Evolutionary conservation across 2,329 filamentous ascomycete genomes (phyloP), one percentile per base, ranked within the genome.

Genomic region (Macrophomina pseudophaseolina): DNA sequence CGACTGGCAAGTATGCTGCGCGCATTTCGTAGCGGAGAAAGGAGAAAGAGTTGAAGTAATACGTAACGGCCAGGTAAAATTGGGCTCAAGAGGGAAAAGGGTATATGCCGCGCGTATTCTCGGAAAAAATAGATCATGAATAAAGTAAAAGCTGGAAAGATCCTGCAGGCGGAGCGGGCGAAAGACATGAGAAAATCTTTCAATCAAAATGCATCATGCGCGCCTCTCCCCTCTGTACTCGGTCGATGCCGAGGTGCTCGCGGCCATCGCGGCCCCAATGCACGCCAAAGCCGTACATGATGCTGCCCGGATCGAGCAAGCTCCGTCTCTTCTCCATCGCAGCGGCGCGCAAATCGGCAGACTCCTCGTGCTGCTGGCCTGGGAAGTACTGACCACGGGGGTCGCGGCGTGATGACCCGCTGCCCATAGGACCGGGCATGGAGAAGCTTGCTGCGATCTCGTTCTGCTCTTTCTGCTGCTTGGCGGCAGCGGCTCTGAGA

Each of bases 221-320:
- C 35, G 72, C 73, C 7, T 74, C 75, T 2, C 76, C 76, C 6
- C 77, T 67, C 76, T 38, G 78, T 49, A 82, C 76, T 60, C 79
- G 75, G 73, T 89, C 87, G 69, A 90, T 83, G 0, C 87, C 87
- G 11, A 88, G 75, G 74, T 86, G 86, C 70, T 88, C 86, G 66
- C 81, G 82, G 1, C 86, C 87, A 72, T 89, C 87, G 32, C 86
- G 79, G 0, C 87, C 87, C 2, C 82, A 76, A 69, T 85, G 86
- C 18, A 86, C 80, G 1, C 86, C 86, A 72, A 88, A 87, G 0
- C 82, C 85, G 70, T 87, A 90, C 60, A 78, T 67, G 51, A 75
- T 78, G 8, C 81, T 72, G 6, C 70, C 71, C 0, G 77, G 76
- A 4, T 75, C 72, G 7, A 69, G 60, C 3, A 69, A 51, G 73